Evolutionary conservation across 1,284 basidiomycete genomes (phyloP).

Genomic region (Sutorius eximius): DNA sequence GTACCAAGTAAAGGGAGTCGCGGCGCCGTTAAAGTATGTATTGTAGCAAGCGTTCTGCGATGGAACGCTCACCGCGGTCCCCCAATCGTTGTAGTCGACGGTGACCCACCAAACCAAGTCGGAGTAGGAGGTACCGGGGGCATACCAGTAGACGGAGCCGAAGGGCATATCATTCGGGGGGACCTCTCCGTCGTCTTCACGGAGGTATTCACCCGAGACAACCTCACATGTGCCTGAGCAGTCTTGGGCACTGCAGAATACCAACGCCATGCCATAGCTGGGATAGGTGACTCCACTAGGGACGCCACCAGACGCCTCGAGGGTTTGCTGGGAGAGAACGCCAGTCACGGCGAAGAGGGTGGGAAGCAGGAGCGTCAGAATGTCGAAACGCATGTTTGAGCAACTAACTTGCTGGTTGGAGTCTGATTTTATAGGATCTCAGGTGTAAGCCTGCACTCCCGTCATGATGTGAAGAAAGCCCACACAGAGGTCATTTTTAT

Average conservation of each 20-base stretch:
- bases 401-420: neutral
- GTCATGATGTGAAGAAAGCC: neutral
- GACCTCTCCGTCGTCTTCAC: too few species aligned
- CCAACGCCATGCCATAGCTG: neutral
- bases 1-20: neutral
- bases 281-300: neutral
- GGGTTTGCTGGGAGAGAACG: neutral
- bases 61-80: neutral
- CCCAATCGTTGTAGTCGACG: neutral
- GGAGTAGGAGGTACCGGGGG: too few species aligned
- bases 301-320: neutral
- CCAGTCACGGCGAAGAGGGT: neutral
- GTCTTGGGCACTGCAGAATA: neutral
- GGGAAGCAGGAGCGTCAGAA: neutral
- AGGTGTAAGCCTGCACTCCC: neutral
- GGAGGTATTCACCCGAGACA: neutral
- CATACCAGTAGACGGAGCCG: neutral
- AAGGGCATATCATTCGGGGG: neutral
- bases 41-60: slow-evolving; percentile 6
- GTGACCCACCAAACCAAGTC: neutral
- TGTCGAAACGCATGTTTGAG: neutral
- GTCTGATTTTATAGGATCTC: neutral
- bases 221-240: neutral
- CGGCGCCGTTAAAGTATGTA: neutral
- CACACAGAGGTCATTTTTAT: neutral